These are phyloP conservation scores for Tolypocladium tropicale DNA, from an alignment of 2,329 filamentous ascomycete genomes.

Conservation along the genomic window DNA sequence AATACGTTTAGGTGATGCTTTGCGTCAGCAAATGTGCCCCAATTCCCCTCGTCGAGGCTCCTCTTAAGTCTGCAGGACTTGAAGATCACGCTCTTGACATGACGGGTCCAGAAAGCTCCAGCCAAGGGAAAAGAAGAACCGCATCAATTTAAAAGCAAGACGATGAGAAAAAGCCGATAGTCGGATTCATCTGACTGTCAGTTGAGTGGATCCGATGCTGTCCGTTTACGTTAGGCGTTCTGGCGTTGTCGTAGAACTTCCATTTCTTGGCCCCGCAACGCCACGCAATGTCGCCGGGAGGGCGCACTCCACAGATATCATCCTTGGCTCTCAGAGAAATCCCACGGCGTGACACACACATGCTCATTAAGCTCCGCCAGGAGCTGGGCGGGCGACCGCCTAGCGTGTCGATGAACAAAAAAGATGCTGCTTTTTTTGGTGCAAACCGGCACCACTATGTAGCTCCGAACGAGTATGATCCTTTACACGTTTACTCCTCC, in stretches of 20 bases:
- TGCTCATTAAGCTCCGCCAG: too few relatives aligned
- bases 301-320: not conserved
- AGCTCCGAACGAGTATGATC: not conserved
- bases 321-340: not conserved
- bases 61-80: too few relatives aligned
- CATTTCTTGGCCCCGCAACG: not conserved
- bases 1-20: not conserved
- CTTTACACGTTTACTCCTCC: constrained; percentile 1
- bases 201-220: not conserved
- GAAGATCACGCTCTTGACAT: not conserved
- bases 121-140: too few relatives aligned
- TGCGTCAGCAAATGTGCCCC: too few relatives aligned
- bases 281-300: not conserved
- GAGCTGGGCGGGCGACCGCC: too few relatives aligned
- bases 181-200: not conserved
- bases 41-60: too few relatives aligned
- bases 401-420: too few relatives aligned
- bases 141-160: too few relatives aligned
- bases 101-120: not conserved
- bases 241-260: too few relatives aligned
- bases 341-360: not conserved
- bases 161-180: too few relatives aligned
- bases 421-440: not conserved
- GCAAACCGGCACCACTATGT: constrained; percentile 4
- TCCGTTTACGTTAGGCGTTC: too few relatives aligned